These are phyloP conservation scores for Fimicolochytrium jonesii DNA, from an alignment of 192 early-diverging fungal genomes.

Conservation along the genomic window DNA sequence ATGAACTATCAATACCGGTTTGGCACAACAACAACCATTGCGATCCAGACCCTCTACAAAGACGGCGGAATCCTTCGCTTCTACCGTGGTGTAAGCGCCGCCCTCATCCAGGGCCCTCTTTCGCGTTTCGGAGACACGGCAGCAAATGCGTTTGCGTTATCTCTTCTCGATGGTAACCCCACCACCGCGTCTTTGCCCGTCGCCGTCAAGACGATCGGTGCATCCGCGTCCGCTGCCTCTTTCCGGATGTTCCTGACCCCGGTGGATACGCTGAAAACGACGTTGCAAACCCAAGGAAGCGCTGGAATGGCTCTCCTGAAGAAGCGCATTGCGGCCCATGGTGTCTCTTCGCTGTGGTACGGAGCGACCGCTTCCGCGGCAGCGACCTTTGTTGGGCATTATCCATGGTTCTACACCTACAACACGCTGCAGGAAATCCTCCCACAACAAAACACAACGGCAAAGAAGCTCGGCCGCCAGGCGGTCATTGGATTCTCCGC, in stretches of 20 bases:
- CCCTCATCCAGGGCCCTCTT: conserved; percentile 40
- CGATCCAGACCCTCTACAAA: conserved; percentile 37
- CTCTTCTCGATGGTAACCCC: conserved; percentile 26
- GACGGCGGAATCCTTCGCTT: conserved; percentile 40
- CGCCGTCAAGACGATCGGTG: conserved; percentile 32
- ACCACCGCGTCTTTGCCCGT: conserved; percentile 30
- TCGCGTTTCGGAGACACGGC: conserved; percentile 46
- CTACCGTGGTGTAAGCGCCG: conserved; percentile 39
- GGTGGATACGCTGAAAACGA: conserved; percentile 45
- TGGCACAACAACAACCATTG: conserved; percentile 22
- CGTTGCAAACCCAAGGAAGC: conserved; percentile 36
- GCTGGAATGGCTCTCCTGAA: conserved; percentile 25
- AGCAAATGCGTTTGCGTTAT: conserved; percentile 40
- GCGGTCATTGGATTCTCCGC: conserved; percentile 41
- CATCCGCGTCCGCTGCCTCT: conserved; percentile 33
- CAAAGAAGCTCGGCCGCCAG: conserved; percentile 33
- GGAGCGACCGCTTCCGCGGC: conserved; percentile 32
- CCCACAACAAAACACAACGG: conserved; percentile 26
- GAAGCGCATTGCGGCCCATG: conserved; percentile 24
- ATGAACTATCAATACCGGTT: conserved; percentile 43
- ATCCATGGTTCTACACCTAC: conserved; percentile 39
- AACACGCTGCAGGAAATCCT: conserved; percentile 35
- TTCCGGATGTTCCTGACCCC: conserved; percentile 42
- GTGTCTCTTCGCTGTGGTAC: conserved; percentile 39
- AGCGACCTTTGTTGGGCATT: conserved; percentile 46